These are phyloP conservation scores for Monosporascus sp. DNA, from an alignment of 2,329 filamentous ascomycete species.

Conservation along the genomic window DNA sequence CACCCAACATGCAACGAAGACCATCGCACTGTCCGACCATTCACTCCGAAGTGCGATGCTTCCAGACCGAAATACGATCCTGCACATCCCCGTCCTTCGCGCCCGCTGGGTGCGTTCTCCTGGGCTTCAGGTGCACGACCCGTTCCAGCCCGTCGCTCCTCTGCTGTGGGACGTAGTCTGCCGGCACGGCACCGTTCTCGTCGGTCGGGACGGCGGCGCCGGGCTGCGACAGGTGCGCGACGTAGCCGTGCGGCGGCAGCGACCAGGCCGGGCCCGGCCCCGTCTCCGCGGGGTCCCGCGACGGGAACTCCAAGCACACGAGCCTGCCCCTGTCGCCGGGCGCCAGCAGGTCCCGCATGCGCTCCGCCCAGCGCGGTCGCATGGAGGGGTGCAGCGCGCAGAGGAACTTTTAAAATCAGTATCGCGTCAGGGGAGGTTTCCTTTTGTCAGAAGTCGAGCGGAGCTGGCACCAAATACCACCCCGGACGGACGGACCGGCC, in stretches of 20 bases:
- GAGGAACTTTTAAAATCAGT: slow-evolving; percentile 43
- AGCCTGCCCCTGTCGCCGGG: slow-evolving; percentile 38
- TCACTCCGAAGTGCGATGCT: slow-evolving; percentile 13
- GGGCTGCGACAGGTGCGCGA: slow-evolving; percentile 64
- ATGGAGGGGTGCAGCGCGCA: slow-evolving; percentile 52
- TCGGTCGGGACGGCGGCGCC: slow-evolving; percentile 61
- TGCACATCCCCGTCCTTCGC: slow-evolving; percentile 15
- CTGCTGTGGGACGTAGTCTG: slow-evolving; percentile 30
- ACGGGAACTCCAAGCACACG: slow-evolving; percentile 72
- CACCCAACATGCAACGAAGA: too few species aligned
- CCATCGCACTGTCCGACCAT: too few species aligned
- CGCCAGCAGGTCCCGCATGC: slow-evolving; percentile 45
- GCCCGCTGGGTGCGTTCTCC: slow-evolving; percentile 43
- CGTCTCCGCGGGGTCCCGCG: slow-evolving; percentile 55
- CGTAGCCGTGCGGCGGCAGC: slow-evolving; percentile 62
- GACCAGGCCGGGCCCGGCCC: slow-evolving; percentile 67
- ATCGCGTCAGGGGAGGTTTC: not conserved
- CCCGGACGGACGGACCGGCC: too few species aligned
- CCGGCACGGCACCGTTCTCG: slow-evolving; percentile 30
- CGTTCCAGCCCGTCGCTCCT: slow-evolving; percentile 33
- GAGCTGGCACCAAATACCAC: not conserved
- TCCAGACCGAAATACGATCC: slow-evolving; percentile 53
- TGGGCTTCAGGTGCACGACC: slow-evolving; percentile 45
- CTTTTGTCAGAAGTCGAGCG: not conserved
- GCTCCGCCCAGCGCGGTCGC: slow-evolving; percentile 47